Percentiles rank a stretch among this genome's conserved stretches.
phyloP scores from a whole-genome alignment of 495 filamentous ascomycete species.

The Neurospora sp. region DNA sequence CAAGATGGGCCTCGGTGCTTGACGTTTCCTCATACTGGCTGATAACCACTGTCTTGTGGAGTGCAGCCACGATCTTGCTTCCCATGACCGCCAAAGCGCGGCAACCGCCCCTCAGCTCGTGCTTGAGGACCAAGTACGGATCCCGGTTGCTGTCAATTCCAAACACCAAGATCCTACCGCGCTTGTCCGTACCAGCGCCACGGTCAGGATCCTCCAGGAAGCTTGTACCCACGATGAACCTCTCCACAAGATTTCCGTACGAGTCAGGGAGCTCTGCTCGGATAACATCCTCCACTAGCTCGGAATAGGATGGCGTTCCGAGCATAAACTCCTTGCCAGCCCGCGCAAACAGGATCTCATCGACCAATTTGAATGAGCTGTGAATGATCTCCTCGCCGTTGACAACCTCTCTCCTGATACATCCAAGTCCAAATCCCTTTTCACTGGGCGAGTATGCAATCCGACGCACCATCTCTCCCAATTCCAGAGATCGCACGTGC shows the following conservation, averaged over 20 bases:
- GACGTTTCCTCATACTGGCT: constrained; percentile 44
- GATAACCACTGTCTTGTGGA: constrained; percentile 75
- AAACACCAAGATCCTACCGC: constrained; percentile 75
- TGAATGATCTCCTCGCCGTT: constrained; percentile 39
- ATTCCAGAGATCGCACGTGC: constrained; percentile 67
- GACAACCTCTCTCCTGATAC: constrained; percentile 52
- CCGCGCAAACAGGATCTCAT: constrained; percentile 39
- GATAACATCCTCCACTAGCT: constrained; percentile 78
- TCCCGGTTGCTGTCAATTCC: constrained; percentile 66
- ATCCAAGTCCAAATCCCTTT: constrained; percentile 78
- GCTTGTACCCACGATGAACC: constrained; percentile 83
- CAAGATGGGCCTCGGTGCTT: constrained; percentile 42
- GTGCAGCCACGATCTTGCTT: constrained; percentile 67
- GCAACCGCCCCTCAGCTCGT: constrained; percentile 64
- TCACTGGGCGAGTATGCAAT: constrained; percentile 76
- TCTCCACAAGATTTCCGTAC: constrained; percentile 55
- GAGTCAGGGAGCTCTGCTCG: constrained; percentile 61
- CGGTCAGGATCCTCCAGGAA: constrained; percentile 51
- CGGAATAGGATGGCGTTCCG: constrained; percentile 47
- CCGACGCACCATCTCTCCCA: constrained; percentile 75
- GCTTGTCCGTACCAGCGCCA: constrained; percentile 29
- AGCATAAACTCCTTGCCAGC: constrained; percentile 33
- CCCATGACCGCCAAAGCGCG: constrained; percentile 63
- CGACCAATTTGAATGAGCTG: constrained; percentile 41
- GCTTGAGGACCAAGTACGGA: constrained; percentile 55